Evolutionary conservation across 495 filamentous ascomycete species (phyloP).

Genomic region (Cudoniella acicularis): DNA sequence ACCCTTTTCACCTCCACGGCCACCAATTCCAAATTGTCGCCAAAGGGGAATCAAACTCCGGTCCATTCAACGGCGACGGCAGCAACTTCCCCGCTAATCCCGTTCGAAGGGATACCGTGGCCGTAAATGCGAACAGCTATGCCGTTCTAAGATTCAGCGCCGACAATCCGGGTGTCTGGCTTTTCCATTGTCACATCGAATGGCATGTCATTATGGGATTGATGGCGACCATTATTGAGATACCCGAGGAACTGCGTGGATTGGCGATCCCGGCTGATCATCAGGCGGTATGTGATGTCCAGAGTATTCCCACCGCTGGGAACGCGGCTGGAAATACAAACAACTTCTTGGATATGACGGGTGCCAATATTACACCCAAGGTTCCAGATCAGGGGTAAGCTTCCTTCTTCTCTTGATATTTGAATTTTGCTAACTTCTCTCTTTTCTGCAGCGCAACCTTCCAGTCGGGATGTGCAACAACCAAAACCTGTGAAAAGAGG

Average conservation of each 20-base stretch:
- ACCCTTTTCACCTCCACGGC: conserved; percentile 60
- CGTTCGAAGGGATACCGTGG: conserved; percentile 53
- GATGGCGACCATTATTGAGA: conserved; percentile 67
- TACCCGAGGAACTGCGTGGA: conserved; percentile 50
- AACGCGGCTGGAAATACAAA: conserved; percentile 74
- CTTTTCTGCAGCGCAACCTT: not conserved
- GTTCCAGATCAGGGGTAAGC: conserved; percentile 2
- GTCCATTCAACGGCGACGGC: conserved; percentile 37
- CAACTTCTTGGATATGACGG: conserved; percentile 57
- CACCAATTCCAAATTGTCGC: conserved; percentile 74
- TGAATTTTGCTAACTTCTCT: not conserved
- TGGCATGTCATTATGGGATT: conserved; percentile 76
- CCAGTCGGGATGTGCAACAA: not conserved
- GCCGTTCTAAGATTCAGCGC: conserved; percentile 56
- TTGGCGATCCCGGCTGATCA: conserved; percentile 61
- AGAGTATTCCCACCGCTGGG: conserved; percentile 49
- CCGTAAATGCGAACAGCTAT: conserved; percentile 49
- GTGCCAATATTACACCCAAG: conserved; percentile 25
- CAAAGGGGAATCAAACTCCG: conserved; percentile 38
- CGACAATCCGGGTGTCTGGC: conserved; percentile 72
- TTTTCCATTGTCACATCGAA: conserved; percentile 82
- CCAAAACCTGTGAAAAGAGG: not conserved
- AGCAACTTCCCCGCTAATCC: conserved; percentile 43
- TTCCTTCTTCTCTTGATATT: not conserved
- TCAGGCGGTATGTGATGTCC: conserved; percentile 50